Evolutionary conservation across 345 rosid species (phyloP).

Genomic region (Eucalyptus camaldulensis): DNA sequence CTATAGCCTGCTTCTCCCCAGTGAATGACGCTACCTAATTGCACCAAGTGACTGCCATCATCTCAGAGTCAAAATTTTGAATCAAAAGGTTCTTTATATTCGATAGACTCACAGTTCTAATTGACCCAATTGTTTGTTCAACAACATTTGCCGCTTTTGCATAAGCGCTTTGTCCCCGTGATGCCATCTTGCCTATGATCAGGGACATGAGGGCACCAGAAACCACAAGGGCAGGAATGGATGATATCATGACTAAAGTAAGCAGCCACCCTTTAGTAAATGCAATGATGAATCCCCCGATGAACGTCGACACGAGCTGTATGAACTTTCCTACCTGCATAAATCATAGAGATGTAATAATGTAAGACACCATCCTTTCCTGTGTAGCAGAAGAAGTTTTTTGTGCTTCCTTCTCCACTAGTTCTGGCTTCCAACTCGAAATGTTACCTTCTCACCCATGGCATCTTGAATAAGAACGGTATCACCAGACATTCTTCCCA

Average conservation of each 20-base stretch:
- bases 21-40: slow-evolving; percentile 79
- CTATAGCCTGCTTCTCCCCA: slow-evolving; percentile 21
- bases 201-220: slow-evolving; percentile 51
- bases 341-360: neutral
- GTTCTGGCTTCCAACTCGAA: neutral
- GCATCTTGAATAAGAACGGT: slow-evolving; percentile 92
- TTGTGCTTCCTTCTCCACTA: neutral
- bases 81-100: neutral
- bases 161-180: slow-evolving; percentile 61
- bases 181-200: slow-evolving; percentile 42
- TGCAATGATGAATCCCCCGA: slow-evolving; percentile 72
- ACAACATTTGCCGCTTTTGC: slow-evolving; percentile 64
- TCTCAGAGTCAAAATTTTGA: neutral
- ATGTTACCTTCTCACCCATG: slow-evolving; percentile 84
- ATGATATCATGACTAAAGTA: slow-evolving; percentile 55
- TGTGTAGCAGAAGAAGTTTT: neutral
- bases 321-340: slow-evolving; percentile 77
- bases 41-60: slow-evolving; percentile 6
- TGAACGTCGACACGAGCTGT: slow-evolving; percentile 63
- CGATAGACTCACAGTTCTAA: slow-evolving; percentile 46
- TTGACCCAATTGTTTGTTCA: slow-evolving; percentile 72
- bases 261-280: slow-evolving; percentile 86
- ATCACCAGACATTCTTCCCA: slow-evolving; percentile 97
- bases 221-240: slow-evolving; percentile 60
- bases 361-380: neutral